A percentile compares a stretch with the other conserved stretches of the same genome.
These are phyloP conservation scores for Russula sp. DNA, from an alignment of 768 basidiomycete genomes.

Conservation along the genomic window DNA sequence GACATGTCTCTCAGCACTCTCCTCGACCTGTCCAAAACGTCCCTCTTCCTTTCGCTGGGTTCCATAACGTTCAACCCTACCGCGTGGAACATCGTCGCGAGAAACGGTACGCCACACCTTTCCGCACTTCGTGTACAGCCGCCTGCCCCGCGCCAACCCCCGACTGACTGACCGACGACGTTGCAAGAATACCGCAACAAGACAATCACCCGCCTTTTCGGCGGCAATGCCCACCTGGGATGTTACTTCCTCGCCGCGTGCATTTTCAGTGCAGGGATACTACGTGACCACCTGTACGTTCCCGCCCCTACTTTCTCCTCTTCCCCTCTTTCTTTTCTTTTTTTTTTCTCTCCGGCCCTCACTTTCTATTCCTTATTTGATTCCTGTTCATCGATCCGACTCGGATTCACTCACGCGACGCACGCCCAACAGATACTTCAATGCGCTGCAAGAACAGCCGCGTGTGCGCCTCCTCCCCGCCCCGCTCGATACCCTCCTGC, in stretches of 20 bases:
- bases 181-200: slow-evolving; percentile 69
- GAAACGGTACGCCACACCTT: slow-evolving; percentile 56
- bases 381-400: no score
- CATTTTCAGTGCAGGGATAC: slow-evolving; percentile 80
- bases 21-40: slow-evolving; percentile 57
- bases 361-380: no score
- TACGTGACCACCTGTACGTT: slow-evolving; percentile 80
- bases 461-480: slow-evolving; percentile 53
- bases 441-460: slow-evolving; percentile 74
- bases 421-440: slow-evolving; percentile 51
- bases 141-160: neutral
- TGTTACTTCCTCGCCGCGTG: slow-evolving; percentile 81
- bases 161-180: slow-evolving; percentile 27
- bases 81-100: slow-evolving; percentile 94
- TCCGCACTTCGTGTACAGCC: neutral
- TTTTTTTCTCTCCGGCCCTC: neutral
- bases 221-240: slow-evolving; percentile 63
- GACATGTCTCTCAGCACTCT: slow-evolving; percentile 28
- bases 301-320: neutral
- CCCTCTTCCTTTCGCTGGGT: slow-evolving; percentile 57
- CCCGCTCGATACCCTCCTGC: slow-evolving; percentile 54
- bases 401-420: neutral
- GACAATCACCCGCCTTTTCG: slow-evolving; percentile 77
- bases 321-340: neutral
- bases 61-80: slow-evolving; percentile 86